These are phyloP conservation scores for Colletotrichum eleusines DNA, from an alignment of 2,329 filamentous ascomycete species.

Conservation along the genomic window DNA sequence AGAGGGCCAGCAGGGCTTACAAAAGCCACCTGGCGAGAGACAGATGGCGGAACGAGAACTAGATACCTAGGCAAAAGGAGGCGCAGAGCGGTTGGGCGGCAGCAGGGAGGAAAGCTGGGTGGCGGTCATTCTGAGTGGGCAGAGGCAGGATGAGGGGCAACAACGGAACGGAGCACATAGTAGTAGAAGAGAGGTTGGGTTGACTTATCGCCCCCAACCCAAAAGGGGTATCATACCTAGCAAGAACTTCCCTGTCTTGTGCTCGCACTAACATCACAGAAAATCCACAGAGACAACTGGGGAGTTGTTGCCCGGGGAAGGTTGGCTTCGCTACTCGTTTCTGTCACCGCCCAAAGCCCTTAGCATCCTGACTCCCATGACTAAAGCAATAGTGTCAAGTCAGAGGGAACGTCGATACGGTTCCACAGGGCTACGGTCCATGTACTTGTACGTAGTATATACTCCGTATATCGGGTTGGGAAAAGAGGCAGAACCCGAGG, in stretches of 20 bases:
- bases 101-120: conserved; percentile 37
- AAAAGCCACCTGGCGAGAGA: conserved; percentile 9
- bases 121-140: conserved; percentile 39
- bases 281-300: conserved; percentile 5
- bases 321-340: conserved; percentile 1
- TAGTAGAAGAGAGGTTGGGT: conserved; percentile 30
- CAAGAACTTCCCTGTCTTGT: conserved; percentile 24
- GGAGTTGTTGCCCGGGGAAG: neutral
- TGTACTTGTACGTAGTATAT: neutral
- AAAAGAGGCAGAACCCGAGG: conserved; percentile 1
- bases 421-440: neutral
- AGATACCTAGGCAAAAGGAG: conserved; percentile 9
- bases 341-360: conserved; percentile 4
- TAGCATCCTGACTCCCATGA: neutral
- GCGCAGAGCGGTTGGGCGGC: conserved; percentile 37
- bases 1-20: conserved; percentile 16
- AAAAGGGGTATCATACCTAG: conserved; percentile 25
- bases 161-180: neutral
- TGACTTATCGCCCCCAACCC: conserved; percentile 23
- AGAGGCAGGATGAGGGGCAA: conserved; percentile 38
- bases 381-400: neutral
- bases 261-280: conserved; percentile 15
- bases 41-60: conserved; percentile 3
- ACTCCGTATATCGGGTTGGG: neutral
- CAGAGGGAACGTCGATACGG: neutral